phyloP scores from a whole-genome alignment of 805 yeast genomes.

The Nakazawaea populi region DNA sequence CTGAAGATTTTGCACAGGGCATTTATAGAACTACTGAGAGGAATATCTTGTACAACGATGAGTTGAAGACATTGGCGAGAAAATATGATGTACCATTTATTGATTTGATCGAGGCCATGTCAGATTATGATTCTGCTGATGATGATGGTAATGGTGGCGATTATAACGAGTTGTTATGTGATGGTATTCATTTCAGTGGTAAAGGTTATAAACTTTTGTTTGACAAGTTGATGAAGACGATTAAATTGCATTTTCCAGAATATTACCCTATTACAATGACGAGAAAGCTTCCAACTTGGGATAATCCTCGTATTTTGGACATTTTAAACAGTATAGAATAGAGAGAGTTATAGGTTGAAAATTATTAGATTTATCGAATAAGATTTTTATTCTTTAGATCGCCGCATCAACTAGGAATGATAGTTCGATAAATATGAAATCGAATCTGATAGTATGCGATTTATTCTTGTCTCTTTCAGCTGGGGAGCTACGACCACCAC shows the following conservation, averaged over 20 bases:
- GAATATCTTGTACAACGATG: conserved; percentile 45
- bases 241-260: conserved; percentile 30
- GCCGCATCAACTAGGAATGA: too few species aligned
- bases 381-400: too few species aligned
- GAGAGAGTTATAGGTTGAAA: neutral
- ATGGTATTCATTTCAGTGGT: conserved; percentile 42
- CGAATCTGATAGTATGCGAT: too few species aligned
- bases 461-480: too few species aligned
- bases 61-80: conserved; percentile 38
- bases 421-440: too few species aligned
- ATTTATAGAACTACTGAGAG: conserved; percentile 38
- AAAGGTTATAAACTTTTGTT: conserved; percentile 32
- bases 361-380: too few species aligned
- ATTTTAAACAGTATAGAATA: neutral
- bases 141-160: conserved; percentile 14
- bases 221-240: conserved; percentile 24
- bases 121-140: conserved; percentile 23
- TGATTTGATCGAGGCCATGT: conserved; percentile 43
- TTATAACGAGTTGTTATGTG: conserved; percentile 22
- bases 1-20: conserved; percentile 32
- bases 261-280: conserved; percentile 18
- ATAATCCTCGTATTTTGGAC: conserved; percentile 5
- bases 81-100: conserved; percentile 50
- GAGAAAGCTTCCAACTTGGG: conserved; percentile 18
- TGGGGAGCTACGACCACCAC: too few species aligned